Conservation (phyloP, 2,329 filamentous ascomycete species). For the Cercospora citrullina region DNA sequence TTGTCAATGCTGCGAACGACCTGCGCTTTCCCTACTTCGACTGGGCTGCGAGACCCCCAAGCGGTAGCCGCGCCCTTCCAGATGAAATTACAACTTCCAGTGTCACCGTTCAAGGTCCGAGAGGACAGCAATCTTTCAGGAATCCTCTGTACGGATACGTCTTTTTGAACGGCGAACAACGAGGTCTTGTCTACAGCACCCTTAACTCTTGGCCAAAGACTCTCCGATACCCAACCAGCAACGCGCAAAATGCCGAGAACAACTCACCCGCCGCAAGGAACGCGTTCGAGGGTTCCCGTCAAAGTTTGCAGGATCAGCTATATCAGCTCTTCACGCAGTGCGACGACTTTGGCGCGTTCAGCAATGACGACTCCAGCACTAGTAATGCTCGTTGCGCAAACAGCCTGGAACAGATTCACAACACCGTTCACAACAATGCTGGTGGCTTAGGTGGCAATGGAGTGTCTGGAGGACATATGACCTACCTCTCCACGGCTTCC, state of each 20-base stretch:
- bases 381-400: conserved; percentile 29
- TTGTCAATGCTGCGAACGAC: conserved; percentile 25
- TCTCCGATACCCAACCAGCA: conserved; percentile 31
- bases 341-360: conserved; percentile 30
- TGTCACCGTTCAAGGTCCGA: conserved; percentile 31
- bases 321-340: conserved; percentile 32
- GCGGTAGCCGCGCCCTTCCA: conserved; percentile 22
- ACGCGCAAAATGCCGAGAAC: conserved; percentile 22
- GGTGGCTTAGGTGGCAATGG: conserved; percentile 26
- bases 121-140: conserved; percentile 22
- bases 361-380: conserved; percentile 28
- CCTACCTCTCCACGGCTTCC: conserved; percentile 33
- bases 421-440: conserved; percentile 31
- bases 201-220: conserved; percentile 29
- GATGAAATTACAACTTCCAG: conserved; percentile 25
- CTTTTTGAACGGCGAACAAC: conserved; percentile 24
- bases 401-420: conserved; percentile 33
- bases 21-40: conserved; percentile 37
- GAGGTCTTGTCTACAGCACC: conserved; percentile 26
- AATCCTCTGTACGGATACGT: conserved; percentile 37
- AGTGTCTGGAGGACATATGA: conserved; percentile 36
- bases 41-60: conserved; percentile 28
- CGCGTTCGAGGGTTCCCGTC: conserved; percentile 25
- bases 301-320: conserved; percentile 31
- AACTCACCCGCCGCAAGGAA: conserved; percentile 20